These are phyloP conservation scores for Entophlyctis helioformis DNA, from an alignment of 192 early-diverging fungal species.

Conservation along the genomic window DNA sequence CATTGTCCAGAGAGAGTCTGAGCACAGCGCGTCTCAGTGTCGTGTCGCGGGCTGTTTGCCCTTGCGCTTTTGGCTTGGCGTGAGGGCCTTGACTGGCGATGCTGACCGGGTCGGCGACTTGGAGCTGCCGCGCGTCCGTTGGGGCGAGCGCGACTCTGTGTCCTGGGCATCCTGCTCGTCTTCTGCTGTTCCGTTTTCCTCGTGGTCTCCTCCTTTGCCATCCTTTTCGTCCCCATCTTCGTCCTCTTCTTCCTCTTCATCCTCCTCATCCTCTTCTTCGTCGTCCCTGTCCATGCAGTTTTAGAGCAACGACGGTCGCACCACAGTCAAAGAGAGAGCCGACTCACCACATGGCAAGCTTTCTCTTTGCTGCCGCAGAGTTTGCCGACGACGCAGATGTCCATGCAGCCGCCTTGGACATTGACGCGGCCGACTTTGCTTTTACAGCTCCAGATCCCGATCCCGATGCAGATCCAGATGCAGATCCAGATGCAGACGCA, in stretches of 20 bases:
- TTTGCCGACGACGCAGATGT: neutral
- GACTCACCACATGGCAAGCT: neutral
- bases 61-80: no score
- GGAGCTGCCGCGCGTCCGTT: no score
- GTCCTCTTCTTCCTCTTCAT: conserved; percentile 7
- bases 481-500: neutral
- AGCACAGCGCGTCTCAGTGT: no score
- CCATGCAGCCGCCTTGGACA: neutral
- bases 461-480: neutral
- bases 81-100: no score
- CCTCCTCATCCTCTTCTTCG: conserved; percentile 3
- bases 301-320: neutral
- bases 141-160: no score
- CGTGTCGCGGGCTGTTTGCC: no score
- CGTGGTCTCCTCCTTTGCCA: neutral
- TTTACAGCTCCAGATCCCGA: neutral
- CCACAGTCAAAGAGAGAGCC: neutral
- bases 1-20: no score
- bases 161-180: no score
- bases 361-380: conserved; percentile 1
- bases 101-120: no score
- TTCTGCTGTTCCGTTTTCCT: neutral
- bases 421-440: neutral
- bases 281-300: conserved; percentile 2
- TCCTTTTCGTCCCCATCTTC: conserved; percentile 1